These are phyloP conservation scores for Neocucurbitaria cava DNA, from an alignment of 2,329 filamentous ascomycete genomes.

Conservation along the genomic window DNA sequence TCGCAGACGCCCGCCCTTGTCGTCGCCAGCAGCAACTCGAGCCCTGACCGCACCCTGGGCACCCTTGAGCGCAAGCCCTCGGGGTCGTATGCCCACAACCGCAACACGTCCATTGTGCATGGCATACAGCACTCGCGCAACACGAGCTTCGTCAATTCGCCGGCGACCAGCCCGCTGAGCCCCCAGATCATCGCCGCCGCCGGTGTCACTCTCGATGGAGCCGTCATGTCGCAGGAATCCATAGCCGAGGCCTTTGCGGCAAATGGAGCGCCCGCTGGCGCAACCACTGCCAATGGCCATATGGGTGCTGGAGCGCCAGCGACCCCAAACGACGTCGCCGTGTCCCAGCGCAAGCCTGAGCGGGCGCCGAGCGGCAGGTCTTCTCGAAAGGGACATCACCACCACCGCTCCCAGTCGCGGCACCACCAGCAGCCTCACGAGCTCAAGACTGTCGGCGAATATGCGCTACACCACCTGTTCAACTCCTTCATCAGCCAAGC, in stretches of 20 bases:
- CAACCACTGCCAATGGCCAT: conserved; percentile 19
- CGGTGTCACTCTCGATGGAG: conserved; percentile 47
- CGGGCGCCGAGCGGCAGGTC: conserved; percentile 63
- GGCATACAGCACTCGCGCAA: conserved; percentile 91
- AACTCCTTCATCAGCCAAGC: conserved; percentile 97
- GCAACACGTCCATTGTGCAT: conserved; percentile 96
- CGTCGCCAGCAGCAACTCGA: conserved; percentile 43
- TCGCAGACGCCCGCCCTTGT: conserved; percentile 51
- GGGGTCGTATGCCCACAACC: conserved; percentile 81
- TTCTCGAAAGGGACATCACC: conserved; percentile 77
- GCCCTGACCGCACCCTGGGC: conserved; percentile 45
- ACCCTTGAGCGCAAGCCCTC: conserved; percentile 59
- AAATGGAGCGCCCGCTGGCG: conserved; percentile 31
- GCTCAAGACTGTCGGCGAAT: conserved; percentile 94
- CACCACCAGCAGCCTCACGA: conserved; percentile 73
- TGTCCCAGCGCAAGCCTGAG: conserved; percentile 48
- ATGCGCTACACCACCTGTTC: conserved; percentile 94
- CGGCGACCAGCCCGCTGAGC: conserved; percentile 80
- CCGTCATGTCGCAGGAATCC: conserved; percentile 50
- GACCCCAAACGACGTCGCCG: conserved; percentile 22
- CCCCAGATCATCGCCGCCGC: conserved; percentile 77
- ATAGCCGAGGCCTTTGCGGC: conserved; percentile 46
- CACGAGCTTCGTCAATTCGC: conserved; percentile 81
- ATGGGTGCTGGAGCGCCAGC: conserved; percentile 6
- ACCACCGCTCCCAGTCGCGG: conserved; percentile 73